Evolutionary conservation across 306 rosid genomes (phyloP), one percentile per base, ranked within the genome.

Genomic region (Senna siamea): DNA sequence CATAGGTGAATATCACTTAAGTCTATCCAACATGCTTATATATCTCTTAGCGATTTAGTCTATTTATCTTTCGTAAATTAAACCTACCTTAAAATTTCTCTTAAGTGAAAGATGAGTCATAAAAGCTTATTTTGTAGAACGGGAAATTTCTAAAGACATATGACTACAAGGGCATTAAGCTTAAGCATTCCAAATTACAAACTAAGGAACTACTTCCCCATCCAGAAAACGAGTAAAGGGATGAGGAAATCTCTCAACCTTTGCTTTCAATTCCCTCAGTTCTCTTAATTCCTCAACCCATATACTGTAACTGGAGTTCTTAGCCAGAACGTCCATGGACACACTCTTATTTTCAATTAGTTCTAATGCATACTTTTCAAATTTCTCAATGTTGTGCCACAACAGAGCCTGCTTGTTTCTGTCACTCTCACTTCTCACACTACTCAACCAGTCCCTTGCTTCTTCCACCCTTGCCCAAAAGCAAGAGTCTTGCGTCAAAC

Each of bases 391-490:
- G 5, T 61, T 73, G n/a, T 71, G 72, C 96, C 93, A 87, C 64
- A 81, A 46, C 30, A 44, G 9, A 8, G 30, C 51, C 69, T 55
- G 47, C 72, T 74, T 74, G 46, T 17, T 74, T 7, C 41, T 35
- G 69, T 85, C 93, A 32, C 64, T 54, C 66, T 78, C 96, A 9
- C 76, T 74, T 69, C 83, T 82, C 74, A 84, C 70, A 37, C 50
- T 71, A 67, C 75, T 79, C 32, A 92, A 52, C 80, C 83, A 85
- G 7, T 85, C 92, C 72, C 72, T 78, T 50, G 98, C 98, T 76
- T 92, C 98, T 79, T 92, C 98, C 70, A 92, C 77, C 73, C 52
- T 90, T 34, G 94, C 98, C 96, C 96, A 90, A 70, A 90, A 92
- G 71, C 91, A 85, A 6, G 98, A 82, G 78, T 92, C 98, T 76